Evolutionary conservation across 2,329 filamentous ascomycete genomes (phyloP).

Genomic region (Sporothrix schenckii): DNA sequence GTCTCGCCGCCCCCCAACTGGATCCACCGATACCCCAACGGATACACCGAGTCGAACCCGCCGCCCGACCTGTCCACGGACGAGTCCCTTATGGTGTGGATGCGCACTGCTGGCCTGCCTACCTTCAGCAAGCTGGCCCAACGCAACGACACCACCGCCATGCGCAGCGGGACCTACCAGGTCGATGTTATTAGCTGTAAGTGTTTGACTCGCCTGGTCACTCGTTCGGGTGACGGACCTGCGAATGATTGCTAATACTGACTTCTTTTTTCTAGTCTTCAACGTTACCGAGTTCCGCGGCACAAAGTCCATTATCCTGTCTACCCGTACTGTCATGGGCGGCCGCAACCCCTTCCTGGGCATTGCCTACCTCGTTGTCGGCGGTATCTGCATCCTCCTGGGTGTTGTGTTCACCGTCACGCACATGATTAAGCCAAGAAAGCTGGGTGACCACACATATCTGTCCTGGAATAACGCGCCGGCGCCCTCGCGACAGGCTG

Average conservation of each 20-base stretch:
- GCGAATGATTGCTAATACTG: neutral
- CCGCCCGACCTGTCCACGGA: slow-evolving; percentile 74
- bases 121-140: slow-evolving; percentile 92
- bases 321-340: slow-evolving; percentile 88
- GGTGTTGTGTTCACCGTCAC: slow-evolving; percentile 86
- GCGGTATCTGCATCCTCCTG: slow-evolving; percentile 86
- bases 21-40: slow-evolving; percentile 67
- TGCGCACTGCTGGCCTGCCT: slow-evolving; percentile 92
- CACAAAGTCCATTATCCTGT: slow-evolving; percentile 86
- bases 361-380: slow-evolving; percentile 93
- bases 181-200: slow-evolving; percentile 77
- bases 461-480: slow-evolving; percentile 83
- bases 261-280: slow-evolving; percentile 64
- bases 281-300: slow-evolving; percentile 76
- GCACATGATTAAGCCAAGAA: slow-evolving; percentile 90
- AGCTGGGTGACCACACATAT: slow-evolving; percentile 97
- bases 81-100: slow-evolving; percentile 96
- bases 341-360: slow-evolving; percentile 94
- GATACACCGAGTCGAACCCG: slow-evolving; percentile 66
- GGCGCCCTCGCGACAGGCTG: slow-evolving; percentile 46
- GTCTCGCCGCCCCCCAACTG: slow-evolving; percentile 88
- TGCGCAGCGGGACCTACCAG: slow-evolving; percentile 73
- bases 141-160: slow-evolving; percentile 71
- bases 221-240: no score
- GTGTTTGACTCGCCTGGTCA: slow-evolving; percentile 43